Base-by-base conservation (phyloP, 1,284 basidiomycete species). In the Grifola frondosa region DNA sequence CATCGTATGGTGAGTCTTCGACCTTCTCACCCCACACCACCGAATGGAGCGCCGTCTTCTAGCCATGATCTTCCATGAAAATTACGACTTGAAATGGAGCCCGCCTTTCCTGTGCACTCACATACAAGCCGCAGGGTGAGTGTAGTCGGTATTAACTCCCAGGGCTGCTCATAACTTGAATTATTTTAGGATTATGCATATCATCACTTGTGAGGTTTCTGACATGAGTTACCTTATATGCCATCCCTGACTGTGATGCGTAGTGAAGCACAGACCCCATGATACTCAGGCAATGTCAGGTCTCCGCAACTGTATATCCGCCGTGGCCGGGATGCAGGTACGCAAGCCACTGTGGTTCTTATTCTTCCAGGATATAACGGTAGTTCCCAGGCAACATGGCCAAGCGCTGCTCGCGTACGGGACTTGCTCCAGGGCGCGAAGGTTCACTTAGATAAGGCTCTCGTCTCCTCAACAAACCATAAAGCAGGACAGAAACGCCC, bases 61-160 rank as follows among this genome's bases (percentile, higher is more conserved):
- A 87, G 84, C 78, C 11, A 76, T 71, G 15, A 65, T 72, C 1
- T 87, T 80, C 56, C 71, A 78, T n/a, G 77, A 83, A 47, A 74
- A 65, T 32, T 89, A 81, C 53, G 75, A 77, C 31, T 67, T 92
- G 40, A 78, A 75, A 40, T 74, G 80, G 33, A 73, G 74, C 19
- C 80, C 87, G 2, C 79, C 88, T 1, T 82, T 89, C 61, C 58
- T 91, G 40, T 77, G 81, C 4, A 82, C 84, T 19, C 86, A 84
- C 59, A 66, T 92, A 30, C 78, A 93, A 38, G 80, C 75, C 53
- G 84, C 90, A 37, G 83, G 83, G 86, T 88, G 62, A 56, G 84
- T 68, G 9, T 15, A n/a, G n/a, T n/a, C n/a, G n/a, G n/a, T n/a
- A n/a, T n/a, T n/a, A n/a, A n/a, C n/a, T n/a, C n/a, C n/a, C n/a